Evolutionary conservation across 2,329 filamentous ascomycete genomes (phyloP).

Genomic region (Dothideomycetes sp.): DNA sequence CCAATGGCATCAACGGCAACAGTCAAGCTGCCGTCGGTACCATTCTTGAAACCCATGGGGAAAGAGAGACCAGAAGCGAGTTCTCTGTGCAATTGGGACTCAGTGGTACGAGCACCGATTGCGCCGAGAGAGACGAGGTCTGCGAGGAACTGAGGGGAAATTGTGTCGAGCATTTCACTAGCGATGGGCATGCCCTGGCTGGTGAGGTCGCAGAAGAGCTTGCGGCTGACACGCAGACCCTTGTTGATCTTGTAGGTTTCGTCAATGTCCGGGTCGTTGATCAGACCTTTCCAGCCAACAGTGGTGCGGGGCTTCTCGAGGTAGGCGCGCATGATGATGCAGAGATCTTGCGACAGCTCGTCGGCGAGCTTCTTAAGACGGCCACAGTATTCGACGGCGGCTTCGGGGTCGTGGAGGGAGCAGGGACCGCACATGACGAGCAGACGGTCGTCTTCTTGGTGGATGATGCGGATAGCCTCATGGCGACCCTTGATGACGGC

Average conservation of each 20-base stretch:
- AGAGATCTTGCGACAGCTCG: constrained; percentile 72
- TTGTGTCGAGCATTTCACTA: constrained; percentile 97
- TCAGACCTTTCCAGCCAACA: constrained; percentile 97
- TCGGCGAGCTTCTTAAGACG: constrained; percentile 68
- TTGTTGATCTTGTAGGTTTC: constrained; percentile 99
- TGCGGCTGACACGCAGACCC: constrained; percentile 80
- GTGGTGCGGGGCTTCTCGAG: constrained; percentile 98
- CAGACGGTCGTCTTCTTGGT: constrained; percentile 72
- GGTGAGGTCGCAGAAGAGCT: constrained; percentile 89
- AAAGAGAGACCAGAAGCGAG: constrained; percentile 90
- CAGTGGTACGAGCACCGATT: constrained; percentile 90
- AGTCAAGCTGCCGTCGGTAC: constrained; percentile 81
- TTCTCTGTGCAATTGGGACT: constrained; percentile 93
- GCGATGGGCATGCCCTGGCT: constrained; percentile 85
- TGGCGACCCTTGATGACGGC: constrained; percentile 64
- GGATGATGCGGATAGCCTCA: constrained; percentile 64
- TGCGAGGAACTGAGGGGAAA: constrained; percentile 94
- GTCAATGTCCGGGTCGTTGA: constrained; percentile 98
- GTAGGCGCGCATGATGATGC: constrained; percentile 96
- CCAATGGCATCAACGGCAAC: constrained; percentile 96
- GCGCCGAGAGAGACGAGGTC: constrained; percentile 93
- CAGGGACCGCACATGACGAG: constrained; percentile 93
- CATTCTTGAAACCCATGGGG: constrained; percentile 99
- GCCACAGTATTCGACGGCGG: constrained; percentile 79
- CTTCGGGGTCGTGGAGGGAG: constrained; percentile 88